phyloP scores from a whole-genome alignment of 139 green algal genomes.

The Chlamydomonas applanata region DNA sequence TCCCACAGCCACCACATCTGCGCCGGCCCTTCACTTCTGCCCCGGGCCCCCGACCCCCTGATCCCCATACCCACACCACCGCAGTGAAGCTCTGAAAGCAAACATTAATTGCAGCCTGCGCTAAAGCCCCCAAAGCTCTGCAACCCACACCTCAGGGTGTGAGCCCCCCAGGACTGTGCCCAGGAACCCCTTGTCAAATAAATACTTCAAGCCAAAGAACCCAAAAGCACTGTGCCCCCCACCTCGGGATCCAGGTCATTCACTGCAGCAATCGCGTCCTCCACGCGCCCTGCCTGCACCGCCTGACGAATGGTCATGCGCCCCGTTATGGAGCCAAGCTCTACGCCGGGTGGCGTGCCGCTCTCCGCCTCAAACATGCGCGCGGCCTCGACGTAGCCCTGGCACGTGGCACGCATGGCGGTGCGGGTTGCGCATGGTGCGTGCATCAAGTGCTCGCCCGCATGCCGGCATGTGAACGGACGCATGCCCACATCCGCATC shows the following conservation, averaged over 20 bases:
- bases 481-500: neutral
- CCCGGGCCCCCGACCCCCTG: no score
- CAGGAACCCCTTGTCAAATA: no score
- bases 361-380: slow-evolving; percentile 82
- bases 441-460: neutral
- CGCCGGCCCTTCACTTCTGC: no score
- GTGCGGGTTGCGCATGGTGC: neutral
- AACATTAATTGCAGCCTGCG: no score
- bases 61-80: no score
- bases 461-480: neutral
- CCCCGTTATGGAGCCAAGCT: slow-evolving; percentile 82
- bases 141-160: no score
- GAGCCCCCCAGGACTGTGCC: no score
- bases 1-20: no score
- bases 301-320: slow-evolving; percentile 88
- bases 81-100: no score
- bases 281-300: slow-evolving; percentile 78
- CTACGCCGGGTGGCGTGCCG: slow-evolving; percentile 65
- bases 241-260: slow-evolving; percentile 92
- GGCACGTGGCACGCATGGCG: neutral
- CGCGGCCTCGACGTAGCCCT: slow-evolving; percentile 94
- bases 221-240: no score
- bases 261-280: slow-evolving; percentile 82
- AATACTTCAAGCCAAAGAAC: no score
- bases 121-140: no score